phyloP scores from a whole-genome alignment of 2,329 filamentous ascomycete species.

The Colletotrichum eremochloae region DNA sequence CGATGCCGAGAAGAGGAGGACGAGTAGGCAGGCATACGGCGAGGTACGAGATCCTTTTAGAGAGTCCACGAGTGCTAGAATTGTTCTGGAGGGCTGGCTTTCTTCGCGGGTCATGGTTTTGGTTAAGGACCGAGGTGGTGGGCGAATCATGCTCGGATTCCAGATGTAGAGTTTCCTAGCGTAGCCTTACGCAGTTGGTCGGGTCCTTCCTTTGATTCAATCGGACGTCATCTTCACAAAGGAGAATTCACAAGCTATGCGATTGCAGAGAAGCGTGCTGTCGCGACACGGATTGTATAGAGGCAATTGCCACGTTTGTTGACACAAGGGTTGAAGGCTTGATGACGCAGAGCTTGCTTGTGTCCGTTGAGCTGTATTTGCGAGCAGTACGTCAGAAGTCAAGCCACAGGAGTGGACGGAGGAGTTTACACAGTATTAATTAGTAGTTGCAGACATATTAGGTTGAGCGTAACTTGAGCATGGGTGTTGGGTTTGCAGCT shows the following conservation, averaged over 20 bases:
- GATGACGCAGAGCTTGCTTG: not conserved
- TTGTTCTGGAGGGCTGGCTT: not conserved
- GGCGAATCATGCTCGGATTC: not conserved
- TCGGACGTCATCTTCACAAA: not conserved
- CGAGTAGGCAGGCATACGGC: not conserved
- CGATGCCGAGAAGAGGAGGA: conserved; percentile 27
- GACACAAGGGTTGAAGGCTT: conserved; percentile 9
- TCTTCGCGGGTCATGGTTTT: not conserved
- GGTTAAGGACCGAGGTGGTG: not conserved
- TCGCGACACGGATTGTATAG: not conserved
- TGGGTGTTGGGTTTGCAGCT: conserved; percentile 2
- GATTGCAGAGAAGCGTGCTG: not conserved
- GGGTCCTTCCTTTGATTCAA: not conserved
- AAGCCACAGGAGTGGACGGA: conserved; percentile 13
- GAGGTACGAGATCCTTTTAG: conserved; percentile 8
- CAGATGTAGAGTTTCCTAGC: not conserved
- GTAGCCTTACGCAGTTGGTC: not conserved
- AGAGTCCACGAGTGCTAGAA: conserved; percentile 4
- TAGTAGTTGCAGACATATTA: not conserved
- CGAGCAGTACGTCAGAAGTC: conserved; percentile 3
- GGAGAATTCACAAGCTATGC: not conserved
- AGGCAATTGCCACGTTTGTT: not conserved
- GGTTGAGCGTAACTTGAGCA: conserved; percentile 6
- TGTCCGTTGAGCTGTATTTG: conserved; percentile 13
- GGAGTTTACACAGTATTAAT: not conserved